Conservation (phyloP, 1,139 yeast species). For the Scheffersomyces illinoinensis region DNA sequence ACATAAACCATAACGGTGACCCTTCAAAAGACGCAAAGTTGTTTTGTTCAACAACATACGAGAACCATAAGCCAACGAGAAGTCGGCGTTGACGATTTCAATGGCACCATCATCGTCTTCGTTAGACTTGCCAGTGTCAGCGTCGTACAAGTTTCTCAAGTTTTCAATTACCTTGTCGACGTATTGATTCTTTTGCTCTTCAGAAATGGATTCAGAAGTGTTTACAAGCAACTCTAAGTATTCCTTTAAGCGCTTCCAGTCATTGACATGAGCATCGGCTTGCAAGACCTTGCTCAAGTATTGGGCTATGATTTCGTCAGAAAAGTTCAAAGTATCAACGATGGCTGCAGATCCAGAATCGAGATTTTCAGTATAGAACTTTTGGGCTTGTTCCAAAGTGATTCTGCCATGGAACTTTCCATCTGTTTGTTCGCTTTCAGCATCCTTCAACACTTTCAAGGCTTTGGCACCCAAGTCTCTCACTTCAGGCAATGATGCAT, state of each 20-base stretch:
- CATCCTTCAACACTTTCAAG: conserved; percentile 74
- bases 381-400: conserved; percentile 52
- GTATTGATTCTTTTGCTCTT: conserved; percentile 40
- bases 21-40: conserved; percentile 79
- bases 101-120: conserved; percentile 56
- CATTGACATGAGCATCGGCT: conserved; percentile 84
- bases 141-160: conserved; percentile 67
- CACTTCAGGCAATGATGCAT: conserved; percentile 95
- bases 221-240: conserved; percentile 51
- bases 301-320: conserved; percentile 36
- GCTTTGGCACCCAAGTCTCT: conserved; percentile 93
- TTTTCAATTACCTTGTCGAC: conserved; percentile 50
- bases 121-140: conserved; percentile 52
- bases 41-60: conserved; percentile 96
- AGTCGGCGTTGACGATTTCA: conserved; percentile 90
- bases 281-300: conserved; percentile 61
- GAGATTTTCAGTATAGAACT: conserved; percentile 42
- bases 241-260: conserved; percentile 74
- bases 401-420: conserved; percentile 80
- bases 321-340: conserved; percentile 22
- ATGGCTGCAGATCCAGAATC: conserved; percentile 24
- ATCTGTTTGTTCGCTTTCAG: conserved; percentile 65
- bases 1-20: conserved; percentile 96
- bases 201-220: conserved; percentile 26
- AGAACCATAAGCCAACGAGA: conserved; percentile 95